Percentiles rank a stretch among this genome's conserved stretches.
Evolutionary conservation across 2,329 filamentous ascomycete species (phyloP).

Genomic region (Ilyonectria mors-panacis): DNA sequence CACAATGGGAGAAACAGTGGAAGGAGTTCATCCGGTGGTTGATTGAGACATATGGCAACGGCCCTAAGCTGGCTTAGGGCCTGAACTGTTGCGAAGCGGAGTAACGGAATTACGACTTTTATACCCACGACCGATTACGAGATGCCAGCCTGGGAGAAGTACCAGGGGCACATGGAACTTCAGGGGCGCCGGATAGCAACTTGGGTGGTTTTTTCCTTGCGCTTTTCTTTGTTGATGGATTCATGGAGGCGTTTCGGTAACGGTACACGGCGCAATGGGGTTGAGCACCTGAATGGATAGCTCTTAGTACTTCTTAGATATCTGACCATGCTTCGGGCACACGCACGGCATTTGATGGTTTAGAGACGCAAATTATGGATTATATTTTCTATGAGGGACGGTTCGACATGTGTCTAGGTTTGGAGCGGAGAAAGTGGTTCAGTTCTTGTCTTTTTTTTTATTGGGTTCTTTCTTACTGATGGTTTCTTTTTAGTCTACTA

Average conservation of each 20-base stretch:
- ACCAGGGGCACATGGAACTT: neutral
- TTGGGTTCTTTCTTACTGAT: neutral
- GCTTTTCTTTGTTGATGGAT: neutral
- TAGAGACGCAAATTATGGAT: neutral
- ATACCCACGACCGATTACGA: neutral
- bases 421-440: neutral
- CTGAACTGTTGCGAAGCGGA: neutral
- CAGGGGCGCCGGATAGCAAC: neutral
- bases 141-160: neutral
- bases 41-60: conserved; percentile 57
- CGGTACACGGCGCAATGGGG: neutral
- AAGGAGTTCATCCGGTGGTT: conserved; percentile 69
- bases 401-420: neutral
- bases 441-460: neutral
- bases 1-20: conserved; percentile 71
- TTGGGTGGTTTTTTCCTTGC: neutral
- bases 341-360: neutral
- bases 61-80: conserved; percentile 25
- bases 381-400: neutral
- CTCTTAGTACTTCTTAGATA: neutral
- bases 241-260: neutral
- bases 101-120: neutral
- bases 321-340: neutral
- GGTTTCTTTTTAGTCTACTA: neutral
- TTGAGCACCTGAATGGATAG: neutral